Percentiles rank a stretch among this genome's conserved stretches.
phyloP scores from a whole-genome alignment of 202 grass and related monocot genomes.

The Carex arenaria region DNA sequence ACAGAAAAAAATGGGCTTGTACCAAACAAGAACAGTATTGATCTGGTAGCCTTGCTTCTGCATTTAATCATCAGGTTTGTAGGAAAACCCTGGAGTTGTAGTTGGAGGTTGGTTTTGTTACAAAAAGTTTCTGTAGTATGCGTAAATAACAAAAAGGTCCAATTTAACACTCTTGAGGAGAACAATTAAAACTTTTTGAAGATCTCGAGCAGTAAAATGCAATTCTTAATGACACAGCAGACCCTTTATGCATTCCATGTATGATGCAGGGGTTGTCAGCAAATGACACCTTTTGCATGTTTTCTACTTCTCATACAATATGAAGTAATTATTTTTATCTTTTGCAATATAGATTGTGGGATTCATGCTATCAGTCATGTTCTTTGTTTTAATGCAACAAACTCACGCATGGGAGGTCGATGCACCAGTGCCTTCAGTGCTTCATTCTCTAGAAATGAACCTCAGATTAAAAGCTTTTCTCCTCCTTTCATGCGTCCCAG shows the following conservation, averaged over 20 bases:
- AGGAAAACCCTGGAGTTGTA: background rate
- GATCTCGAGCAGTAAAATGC: background rate
- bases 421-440: slow-evolving; percentile 74
- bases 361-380: slow-evolving; percentile 72
- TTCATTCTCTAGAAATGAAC: slow-evolving; percentile 73
- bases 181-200: background rate
- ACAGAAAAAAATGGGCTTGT: background rate
- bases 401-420: slow-evolving; percentile 77
- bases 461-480: slow-evolving; percentile 59
- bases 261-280: background rate
- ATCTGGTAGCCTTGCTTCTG: background rate
- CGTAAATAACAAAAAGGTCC: background rate
- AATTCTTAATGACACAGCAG: background rate
- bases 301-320: background rate
- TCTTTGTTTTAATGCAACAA: slow-evolving; percentile 90
- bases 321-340: background rate
- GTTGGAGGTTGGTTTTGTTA: background rate
- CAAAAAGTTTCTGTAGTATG: background rate
- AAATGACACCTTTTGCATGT: background rate
- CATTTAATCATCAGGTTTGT: background rate
- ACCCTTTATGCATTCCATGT: background rate
- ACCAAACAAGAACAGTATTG: background rate
- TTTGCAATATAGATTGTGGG: slow-evolving; percentile 70
- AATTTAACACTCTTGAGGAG: background rate
- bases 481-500: slow-evolving; percentile 52